Base-by-base conservation (phyloP, 1,139 yeast species). In the Geotrichum histeridarum region DNA sequence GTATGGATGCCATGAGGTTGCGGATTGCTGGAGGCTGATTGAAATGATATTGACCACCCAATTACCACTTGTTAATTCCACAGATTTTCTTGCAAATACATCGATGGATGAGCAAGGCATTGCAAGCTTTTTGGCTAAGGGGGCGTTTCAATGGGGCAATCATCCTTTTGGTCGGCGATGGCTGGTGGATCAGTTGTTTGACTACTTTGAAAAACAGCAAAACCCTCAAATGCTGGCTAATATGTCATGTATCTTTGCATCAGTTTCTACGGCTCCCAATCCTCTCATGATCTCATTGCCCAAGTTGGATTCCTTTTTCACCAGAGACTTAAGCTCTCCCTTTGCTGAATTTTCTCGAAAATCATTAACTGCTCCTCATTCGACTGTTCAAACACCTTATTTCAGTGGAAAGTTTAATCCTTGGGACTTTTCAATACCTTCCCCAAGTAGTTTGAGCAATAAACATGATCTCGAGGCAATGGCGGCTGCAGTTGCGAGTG, bases 191-290 rank as follows among this genome's bases (percentile, higher is more conserved):
- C 81, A 82, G 59, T 73, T 90, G 48, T 67, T 91, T 65, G 67
- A 71, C 1, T 83, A 84, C 62, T 90, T 84, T 64, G 94, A 85
- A 63, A 70, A 64, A 42, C 68, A 74, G 50, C 82, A 83, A 2
- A 86, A 91, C 63, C 72, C 88, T 22, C 98, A 91, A 67, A 89
- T 91, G 96, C 73, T 93, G 18, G 96, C 96, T 0, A 85, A 87
- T 87, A 71, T 90, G 65, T 81, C 94, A 1, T 88, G 96, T 70
- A 77, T 89, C 2, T 61, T 76, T 55, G 65, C 63, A 55, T 35
- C 54, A n/a, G 54, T 42, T 12, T 42, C 48, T 4, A 42, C 32
- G 4, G 46, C 41, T 6, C 46, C 51, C 12, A 42, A 48, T 14
- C 47, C 51, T 32, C 35, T 48, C 2, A 48, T 42, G 6, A 48